Percentiles rank a stretch among this genome's conserved stretches.
These are phyloP conservation scores for Ophiostoma ulmi DNA, from an alignment of 2,329 filamentous ascomycete species.

Conservation along the genomic window DNA sequence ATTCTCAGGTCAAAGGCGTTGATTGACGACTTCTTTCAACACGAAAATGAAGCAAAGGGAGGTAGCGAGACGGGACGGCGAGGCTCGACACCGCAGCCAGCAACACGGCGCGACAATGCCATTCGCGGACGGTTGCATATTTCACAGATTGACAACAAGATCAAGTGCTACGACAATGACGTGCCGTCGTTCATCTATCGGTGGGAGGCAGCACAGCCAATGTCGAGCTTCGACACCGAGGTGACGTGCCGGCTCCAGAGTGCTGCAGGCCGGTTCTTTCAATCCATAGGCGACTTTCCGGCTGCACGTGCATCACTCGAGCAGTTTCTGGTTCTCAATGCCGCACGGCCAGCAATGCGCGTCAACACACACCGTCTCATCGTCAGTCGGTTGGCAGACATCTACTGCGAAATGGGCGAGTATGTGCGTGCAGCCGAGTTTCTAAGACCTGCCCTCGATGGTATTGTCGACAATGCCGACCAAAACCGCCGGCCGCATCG, in stretches of 20 bases:
- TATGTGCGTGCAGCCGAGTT: slow-evolving; percentile 28
- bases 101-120: slow-evolving; percentile 24
- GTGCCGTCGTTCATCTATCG: slow-evolving; percentile 33
- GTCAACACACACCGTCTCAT: slow-evolving; percentile 31
- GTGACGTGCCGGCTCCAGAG: slow-evolving; percentile 35
- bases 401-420: slow-evolving; percentile 33
- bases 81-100: not conserved
- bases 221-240: slow-evolving; percentile 35
- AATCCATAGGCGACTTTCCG: slow-evolving; percentile 34
- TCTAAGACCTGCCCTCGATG: slow-evolving; percentile 29
- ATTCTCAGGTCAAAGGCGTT: slow-evolving; percentile 30
- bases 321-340: slow-evolving; percentile 32
- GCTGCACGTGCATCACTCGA: slow-evolving; percentile 33
- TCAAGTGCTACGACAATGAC: slow-evolving; percentile 33
- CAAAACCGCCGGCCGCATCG: slow-evolving; percentile 29
- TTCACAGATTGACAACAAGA: slow-evolving; percentile 36
- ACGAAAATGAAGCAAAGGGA: not conserved
- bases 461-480: slow-evolving; percentile 17
- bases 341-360: slow-evolving; percentile 28
- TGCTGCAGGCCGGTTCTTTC: slow-evolving; percentile 34
- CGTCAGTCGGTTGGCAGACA: slow-evolving; percentile 31
- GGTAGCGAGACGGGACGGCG: not conserved
- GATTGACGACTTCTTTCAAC: slow-evolving; percentile 23
- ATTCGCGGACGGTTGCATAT: slow-evolving; percentile 35
- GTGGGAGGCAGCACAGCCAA: slow-evolving; percentile 32